Percentiles rank a stretch among this genome's conserved stretches.
phyloP scores from a whole-genome alignment of 768 basidiomycete species.

The Termitomyces sp. region DNA sequence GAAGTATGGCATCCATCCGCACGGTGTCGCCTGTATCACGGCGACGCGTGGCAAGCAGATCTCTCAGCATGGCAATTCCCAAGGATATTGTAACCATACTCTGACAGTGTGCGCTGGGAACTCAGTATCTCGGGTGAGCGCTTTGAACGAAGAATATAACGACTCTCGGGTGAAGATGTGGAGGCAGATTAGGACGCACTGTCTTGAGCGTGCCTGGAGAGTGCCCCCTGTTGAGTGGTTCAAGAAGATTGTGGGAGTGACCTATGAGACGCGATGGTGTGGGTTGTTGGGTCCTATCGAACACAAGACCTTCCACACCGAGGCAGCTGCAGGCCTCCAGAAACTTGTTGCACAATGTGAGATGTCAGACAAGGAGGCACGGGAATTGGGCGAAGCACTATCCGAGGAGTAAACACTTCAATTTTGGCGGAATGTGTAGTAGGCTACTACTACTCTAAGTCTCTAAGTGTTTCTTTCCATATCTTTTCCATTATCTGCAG shows the following conservation, averaged over 20 bases:
- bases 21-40: neutral
- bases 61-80: too few relatives aligned
- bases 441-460: neutral
- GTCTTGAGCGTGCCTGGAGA: constrained; percentile 12
- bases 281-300: neutral
- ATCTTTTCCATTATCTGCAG: neutral
- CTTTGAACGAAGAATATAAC: constrained; percentile 28
- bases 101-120: too few relatives aligned
- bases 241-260: neutral
- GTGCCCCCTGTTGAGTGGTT: constrained; percentile 18
- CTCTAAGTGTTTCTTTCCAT: neutral
- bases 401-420: neutral
- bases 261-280: neutral
- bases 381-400: constrained; percentile 4
- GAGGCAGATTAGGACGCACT: constrained; percentile 19
- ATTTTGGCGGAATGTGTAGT: neutral
- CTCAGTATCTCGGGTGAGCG: too few relatives aligned
- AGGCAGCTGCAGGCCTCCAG: constrained; percentile 5
- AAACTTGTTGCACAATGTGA: constrained; percentile 15
- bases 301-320: neutral
- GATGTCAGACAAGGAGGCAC: constrained; percentile 18
- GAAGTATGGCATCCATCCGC: neutral
- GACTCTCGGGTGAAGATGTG: constrained; percentile 24
- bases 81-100: too few relatives aligned
- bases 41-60: neutral